Base-by-base conservation (phyloP, 2,329 filamentous ascomycete genomes). In the Polychaeton citri region DNA sequence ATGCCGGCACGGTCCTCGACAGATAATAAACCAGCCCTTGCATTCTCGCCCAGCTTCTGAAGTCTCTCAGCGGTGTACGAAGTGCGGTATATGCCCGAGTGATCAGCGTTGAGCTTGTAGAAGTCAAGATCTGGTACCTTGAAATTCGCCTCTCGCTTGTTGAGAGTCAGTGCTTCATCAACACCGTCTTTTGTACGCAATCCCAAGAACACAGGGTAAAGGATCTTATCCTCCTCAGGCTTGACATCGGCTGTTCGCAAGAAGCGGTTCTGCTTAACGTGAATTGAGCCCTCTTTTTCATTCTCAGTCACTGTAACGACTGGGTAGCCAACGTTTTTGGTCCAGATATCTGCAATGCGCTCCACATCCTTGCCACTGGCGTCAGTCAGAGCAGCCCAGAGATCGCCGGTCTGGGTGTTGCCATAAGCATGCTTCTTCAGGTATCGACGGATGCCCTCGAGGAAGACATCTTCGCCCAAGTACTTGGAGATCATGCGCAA, bases 401-500 rank as follows among this genome's bases (percentile, higher is more conserved):
- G 71, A 51, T 96, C 87, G 35, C 79, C 75, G 1, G 88, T 96
- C 57, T 84, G 72, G 1, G 88, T 95, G 67, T 96, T 96, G 32
- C 84, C 81, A 55, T 90, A 96, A n/a, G 86, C 85, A 56, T 95
- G 87, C 66, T 90, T 92, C 69, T 88, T 92, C 50, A 96, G 74
- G 57, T 96, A 96, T 38, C 75, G 74, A 35, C 86, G 76, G 36
- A 96, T 81, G 54, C 88, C 88, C 57, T 95, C 83, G 55, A 96
- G 76, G 69, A 96, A 96, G 13, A 75, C 70, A 30, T 95, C 85
- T 59, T 96, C 88, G 34, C 88, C 88, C 17, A 96, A 69, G 52
- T 93, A 92, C 46, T 86, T 93, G 15, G 88, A 94, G 46, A 96
- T 87, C 88, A 96, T 96, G 54, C 88, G 82, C 42, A 96, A 71